Percentiles rank a stretch among this genome's conserved stretches.
Evolutionary conservation across 257 asterid genomes (phyloP).

Genomic region (Gardenia jasminoides): DNA sequence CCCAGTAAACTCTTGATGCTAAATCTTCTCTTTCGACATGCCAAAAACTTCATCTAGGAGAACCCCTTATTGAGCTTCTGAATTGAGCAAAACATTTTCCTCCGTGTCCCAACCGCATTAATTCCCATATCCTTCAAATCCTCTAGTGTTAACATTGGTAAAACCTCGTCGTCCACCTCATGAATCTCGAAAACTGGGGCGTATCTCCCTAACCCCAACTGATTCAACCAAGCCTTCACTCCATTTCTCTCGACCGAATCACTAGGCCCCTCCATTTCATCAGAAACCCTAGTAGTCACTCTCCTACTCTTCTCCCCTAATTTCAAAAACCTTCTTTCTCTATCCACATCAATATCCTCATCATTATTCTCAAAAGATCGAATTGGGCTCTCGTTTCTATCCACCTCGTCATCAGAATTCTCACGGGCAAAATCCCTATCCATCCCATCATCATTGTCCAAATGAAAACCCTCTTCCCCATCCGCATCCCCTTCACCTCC

Average conservation of each 20-base stretch:
- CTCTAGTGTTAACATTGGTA: conserved; percentile 75
- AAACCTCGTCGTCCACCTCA: conserved; percentile 79
- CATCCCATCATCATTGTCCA: conserved; percentile 21
- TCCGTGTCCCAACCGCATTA: conserved; percentile 70
- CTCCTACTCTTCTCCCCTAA: conserved; percentile 49
- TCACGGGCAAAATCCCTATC: conserved; percentile 37
- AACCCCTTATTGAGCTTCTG: conserved; percentile 61
- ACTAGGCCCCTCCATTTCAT: conserved; percentile 31
- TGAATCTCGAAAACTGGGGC: conserved; percentile 70
- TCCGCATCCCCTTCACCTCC: conserved; percentile 14
- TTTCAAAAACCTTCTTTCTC: conserved; percentile 49
- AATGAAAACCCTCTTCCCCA: conserved; percentile 11
- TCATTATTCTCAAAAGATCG: conserved; percentile 54
- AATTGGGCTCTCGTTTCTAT: conserved; percentile 54
- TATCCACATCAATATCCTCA: conserved; percentile 5
- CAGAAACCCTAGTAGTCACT: conserved; percentile 37
- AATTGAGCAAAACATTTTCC: conserved; percentile 69
- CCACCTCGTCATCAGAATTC: conserved; percentile 40
- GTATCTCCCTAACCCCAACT: conserved; percentile 69
- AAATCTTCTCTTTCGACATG: neutral
- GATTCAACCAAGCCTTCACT: conserved; percentile 70
- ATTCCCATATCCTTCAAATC: conserved; percentile 90
- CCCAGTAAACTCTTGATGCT: neutral
- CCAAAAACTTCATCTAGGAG: conserved; percentile 36
- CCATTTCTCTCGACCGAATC: conserved; percentile 53